These are phyloP conservation scores for Achaetomium macrosporum DNA, from an alignment of 2,329 filamentous ascomycete species.

Conservation along the genomic window DNA sequence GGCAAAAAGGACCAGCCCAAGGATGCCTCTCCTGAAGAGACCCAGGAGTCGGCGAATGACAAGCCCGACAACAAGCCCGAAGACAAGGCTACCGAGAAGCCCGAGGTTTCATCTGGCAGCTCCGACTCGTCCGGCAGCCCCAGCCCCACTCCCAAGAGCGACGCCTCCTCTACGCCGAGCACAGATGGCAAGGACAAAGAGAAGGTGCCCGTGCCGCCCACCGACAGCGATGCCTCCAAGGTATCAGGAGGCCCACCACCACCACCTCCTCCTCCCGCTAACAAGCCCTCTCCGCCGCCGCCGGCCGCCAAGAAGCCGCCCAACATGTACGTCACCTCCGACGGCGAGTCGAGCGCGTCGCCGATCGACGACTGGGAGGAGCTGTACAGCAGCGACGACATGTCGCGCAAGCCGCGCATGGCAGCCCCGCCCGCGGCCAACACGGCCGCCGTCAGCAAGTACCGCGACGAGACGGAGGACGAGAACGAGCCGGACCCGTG, in stretches of 20 bases:
- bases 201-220: conserved; percentile 33
- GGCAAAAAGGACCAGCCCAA: neutral
- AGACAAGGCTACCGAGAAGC: conserved; percentile 16
- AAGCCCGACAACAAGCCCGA: conserved; percentile 15
- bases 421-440: conserved; percentile 30
- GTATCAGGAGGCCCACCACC: conserved; percentile 23
- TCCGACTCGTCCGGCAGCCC: conserved; percentile 27
- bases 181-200: conserved; percentile 22
- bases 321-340: conserved; percentile 37
- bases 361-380: conserved; percentile 55
- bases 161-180: conserved; percentile 16
- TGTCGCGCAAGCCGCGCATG: conserved; percentile 45
- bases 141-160: conserved; percentile 28
- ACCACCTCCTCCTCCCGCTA: conserved; percentile 4
- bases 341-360: conserved; percentile 53
- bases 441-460: conserved; percentile 22
- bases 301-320: conserved; percentile 17
- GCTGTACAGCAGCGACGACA: conserved; percentile 54
- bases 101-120: conserved; percentile 17
- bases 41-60: conserved; percentile 5
- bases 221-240: conserved; percentile 8
- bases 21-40: neutral
- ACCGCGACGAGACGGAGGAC: conserved; percentile 47
- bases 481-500: conserved; percentile 53
- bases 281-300: conserved; percentile 1